Evolutionary conservation across 192 early-diverging fungal genomes (phyloP), one percentile per base, ranked within the genome.

Genomic region (Thoreauomyces humboldtii): DNA sequence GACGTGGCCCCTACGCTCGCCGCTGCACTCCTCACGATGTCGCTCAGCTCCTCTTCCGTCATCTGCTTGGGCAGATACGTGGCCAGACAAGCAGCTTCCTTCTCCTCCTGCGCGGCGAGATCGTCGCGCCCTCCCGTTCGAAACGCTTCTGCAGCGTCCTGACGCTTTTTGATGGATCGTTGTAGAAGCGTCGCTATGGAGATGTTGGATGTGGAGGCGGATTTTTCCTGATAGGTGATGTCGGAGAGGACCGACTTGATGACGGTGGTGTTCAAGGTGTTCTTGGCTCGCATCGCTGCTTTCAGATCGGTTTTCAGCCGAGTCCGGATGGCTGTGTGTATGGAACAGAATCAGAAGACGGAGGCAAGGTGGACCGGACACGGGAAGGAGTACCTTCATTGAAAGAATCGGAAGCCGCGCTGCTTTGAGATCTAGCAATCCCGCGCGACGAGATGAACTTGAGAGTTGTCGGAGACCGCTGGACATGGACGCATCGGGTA

Each of bases 161-260:
- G 71, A 7, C 93, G 86, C 44, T 85, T 87, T 77, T 93, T 93
- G 47, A 94, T 86, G 2, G 89, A 86, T 27, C 84, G 82, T 64
- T 91, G 90, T 44, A 97, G 81, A 24, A 94, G 62, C 0, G 72
- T 64, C 27, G 85, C 75, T 38, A 95, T 76, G 21, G 79, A 79
- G 11, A 76, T 73, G 22, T 25, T 27, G 19, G 73, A 35, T 28
- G 34, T 54, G 19, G 56, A 29, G 14, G 35, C 38, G 11, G 80
- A 81, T 73, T 94, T 96, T 65, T 85, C 87, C 24, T 81, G 80
- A 57, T 92, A 93, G 6, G 85, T 83, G 38, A 89, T 81, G 44
- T 93, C 92, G 24, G 87, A 87, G 41, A 96, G 74, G 43, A 93
- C 70, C 25, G 87, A 81, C 72, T 92, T 89, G 70, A 92, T 76